Conservation (phyloP, 139 green algal genomes). For the Chlamydomonas sp. region DNA sequence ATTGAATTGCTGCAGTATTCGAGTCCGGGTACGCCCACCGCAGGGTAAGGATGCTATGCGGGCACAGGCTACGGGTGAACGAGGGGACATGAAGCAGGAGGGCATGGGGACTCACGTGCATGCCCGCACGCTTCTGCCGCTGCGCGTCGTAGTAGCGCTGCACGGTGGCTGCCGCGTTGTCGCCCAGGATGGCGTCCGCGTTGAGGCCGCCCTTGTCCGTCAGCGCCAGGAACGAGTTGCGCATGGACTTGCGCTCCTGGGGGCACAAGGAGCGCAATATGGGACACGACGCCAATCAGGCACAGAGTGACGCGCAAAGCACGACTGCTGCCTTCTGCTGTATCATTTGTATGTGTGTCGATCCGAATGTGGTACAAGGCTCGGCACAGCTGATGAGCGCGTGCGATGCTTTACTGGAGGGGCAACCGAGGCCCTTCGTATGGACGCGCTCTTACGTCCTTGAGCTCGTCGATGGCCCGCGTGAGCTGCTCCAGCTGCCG, state of each 20-base stretch:
- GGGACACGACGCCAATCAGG: not conserved
- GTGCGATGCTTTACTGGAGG: no score
- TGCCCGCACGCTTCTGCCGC: not conserved
- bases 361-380: not conserved
- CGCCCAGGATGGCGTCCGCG: not conserved
- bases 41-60: no score
- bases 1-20: no score
- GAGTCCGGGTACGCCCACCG: no score
- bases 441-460: slow-evolving; percentile 43
- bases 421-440: no score
- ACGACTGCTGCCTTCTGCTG: not conserved
- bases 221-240: slow-evolving; percentile 46
- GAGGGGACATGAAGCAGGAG: not conserved
- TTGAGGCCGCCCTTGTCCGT: not conserved
- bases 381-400: not conserved
- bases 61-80: not conserved
- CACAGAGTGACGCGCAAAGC: not conserved
- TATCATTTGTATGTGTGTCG: not conserved
- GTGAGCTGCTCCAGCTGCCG: slow-evolving; percentile 61
- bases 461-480: slow-evolving; percentile 58
- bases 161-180: slow-evolving; percentile 11
- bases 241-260: slow-evolving; percentile 64
- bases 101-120: slow-evolving; percentile 3
- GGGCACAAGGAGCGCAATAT: not conserved
- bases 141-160: slow-evolving; percentile 36